These are phyloP conservation scores for Mycena albidolilacea DNA, from an alignment of 768 basidiomycete species.

Conservation along the genomic window DNA sequence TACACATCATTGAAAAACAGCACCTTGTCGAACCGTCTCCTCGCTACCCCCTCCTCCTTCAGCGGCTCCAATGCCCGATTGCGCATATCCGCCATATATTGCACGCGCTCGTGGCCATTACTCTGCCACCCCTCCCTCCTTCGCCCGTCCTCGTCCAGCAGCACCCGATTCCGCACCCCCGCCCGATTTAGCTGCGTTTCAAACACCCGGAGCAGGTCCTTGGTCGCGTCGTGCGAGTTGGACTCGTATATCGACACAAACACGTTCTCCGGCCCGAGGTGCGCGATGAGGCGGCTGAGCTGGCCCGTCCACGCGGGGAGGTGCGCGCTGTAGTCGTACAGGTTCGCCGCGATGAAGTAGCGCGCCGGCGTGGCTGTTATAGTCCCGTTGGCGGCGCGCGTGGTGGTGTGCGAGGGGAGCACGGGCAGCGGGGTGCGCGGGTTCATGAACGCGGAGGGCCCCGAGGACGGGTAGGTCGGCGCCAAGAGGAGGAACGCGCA, in stretches of 20 bases:
- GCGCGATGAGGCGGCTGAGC: slow-evolving; percentile 32
- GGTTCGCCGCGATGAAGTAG: slow-evolving; percentile 42
- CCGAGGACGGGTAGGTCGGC: slow-evolving; percentile 32
- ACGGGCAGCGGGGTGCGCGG: slow-evolving; percentile 18
- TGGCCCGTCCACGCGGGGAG: slow-evolving; percentile 40
- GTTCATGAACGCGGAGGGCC: slow-evolving; percentile 36
- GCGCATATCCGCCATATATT: slow-evolving; percentile 84
- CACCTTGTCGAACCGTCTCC: slow-evolving; percentile 82
- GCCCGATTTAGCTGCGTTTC: slow-evolving; percentile 23
- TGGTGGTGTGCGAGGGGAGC: neutral
- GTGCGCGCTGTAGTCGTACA: slow-evolving; percentile 39
- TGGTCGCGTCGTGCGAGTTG: slow-evolving; percentile 41
- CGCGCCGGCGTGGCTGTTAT: slow-evolving; percentile 19
- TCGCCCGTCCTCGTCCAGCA: slow-evolving; percentile 33
- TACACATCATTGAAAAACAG: slow-evolving; percentile 88
- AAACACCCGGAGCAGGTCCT: slow-evolving; percentile 33
- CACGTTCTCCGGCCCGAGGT: slow-evolving; percentile 37
- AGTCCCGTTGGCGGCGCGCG: too few species aligned
- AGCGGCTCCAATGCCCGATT: slow-evolving; percentile 85
- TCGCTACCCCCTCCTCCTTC: slow-evolving; percentile 74
- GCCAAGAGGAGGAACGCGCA: slow-evolving; percentile 35
- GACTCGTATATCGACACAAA: slow-evolving; percentile 42
- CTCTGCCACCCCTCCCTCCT: slow-evolving; percentile 34
- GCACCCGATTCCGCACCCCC: slow-evolving; percentile 25
- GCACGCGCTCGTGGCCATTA: slow-evolving; percentile 38